Evolutionary conservation across 495 filamentous ascomycete genomes (phyloP).

Genomic region (Beverwykella pulmonaria): DNA sequence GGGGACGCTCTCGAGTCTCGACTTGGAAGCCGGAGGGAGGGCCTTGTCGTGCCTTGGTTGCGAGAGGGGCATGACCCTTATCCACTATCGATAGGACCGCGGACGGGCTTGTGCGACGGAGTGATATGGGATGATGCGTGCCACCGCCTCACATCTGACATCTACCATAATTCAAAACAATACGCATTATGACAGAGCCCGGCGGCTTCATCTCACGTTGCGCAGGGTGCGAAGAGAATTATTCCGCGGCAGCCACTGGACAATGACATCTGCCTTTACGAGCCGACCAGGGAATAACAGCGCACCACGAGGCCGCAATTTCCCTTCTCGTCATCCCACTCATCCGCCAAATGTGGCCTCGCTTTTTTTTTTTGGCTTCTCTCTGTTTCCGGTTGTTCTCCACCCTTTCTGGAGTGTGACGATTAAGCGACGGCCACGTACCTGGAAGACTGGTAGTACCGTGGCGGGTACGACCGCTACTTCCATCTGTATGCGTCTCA

Average conservation of each 20-base stretch:
- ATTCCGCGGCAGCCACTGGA: background rate
- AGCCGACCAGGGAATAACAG: constrained; percentile 1
- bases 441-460: background rate
- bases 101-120: background rate
- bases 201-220: background rate
- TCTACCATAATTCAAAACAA: background rate
- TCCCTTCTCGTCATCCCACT: background rate
- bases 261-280: background rate
- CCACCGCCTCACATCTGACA: background rate
- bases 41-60: background rate
- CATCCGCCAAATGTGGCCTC: background rate
- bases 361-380: background rate
- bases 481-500: constrained; percentile 12
- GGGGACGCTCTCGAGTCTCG: background rate
- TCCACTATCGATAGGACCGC: constrained; percentile 15
- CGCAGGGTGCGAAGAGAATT: background rate
- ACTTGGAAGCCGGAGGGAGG: constrained; percentile 2
- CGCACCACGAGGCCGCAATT: background rate
- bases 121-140: too few species aligned
- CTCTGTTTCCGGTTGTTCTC: background rate
- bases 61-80: constrained; percentile 9
- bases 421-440: constrained; percentile 34
- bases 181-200: background rate
- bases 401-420: background rate
- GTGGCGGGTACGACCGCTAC: background rate